Evolutionary conservation across 257 asterid species (phyloP), one percentile per base, ranked within the genome.

Genomic region (Plantago ovata): DNA sequence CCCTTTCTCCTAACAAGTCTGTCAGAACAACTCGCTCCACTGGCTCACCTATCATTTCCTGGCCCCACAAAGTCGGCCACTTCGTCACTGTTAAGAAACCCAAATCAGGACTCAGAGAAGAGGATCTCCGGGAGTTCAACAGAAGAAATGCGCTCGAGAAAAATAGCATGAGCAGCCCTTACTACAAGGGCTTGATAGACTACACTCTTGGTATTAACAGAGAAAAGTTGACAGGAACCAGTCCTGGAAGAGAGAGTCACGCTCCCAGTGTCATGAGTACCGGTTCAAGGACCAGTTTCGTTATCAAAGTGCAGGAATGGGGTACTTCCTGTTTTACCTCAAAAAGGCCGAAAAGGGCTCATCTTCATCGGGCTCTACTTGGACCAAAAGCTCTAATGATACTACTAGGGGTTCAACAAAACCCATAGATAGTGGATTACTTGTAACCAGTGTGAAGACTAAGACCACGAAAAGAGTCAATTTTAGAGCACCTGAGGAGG

Each of bases 181-280:
- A 83, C 50, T 86, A 81, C 77, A 86, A 64, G 71, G 95, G 95
- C 0, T 65, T 86, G 49, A 81, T 84, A 2, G 83, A 85, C 64
- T 79, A 65, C 33, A 69, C 81, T 12, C 80, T 74, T 2, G 77
- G 21, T 11, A 71, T 77, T 69, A 82, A 72, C 44, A 49, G 76
- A 61, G 85, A 73, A 54, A 80, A 77, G 55, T 53, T 61, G 14
- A 74, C 85, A 0, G 74, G 67, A 63, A 67, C 73, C 4, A 78
- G 79, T 62, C 84, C 78, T 6, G 78, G 78, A 3, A 65, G 80
- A 32, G 84, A 82, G 46, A 74, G 79, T 56, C 72, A 42, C 10
- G 75, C 76, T 12, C 56, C 74, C 3, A 72, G 75, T 75, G 67
- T 52, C 24, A 60, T 36, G 42, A 73, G 77, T 51, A 38, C 79